A percentile compares a stretch with the other conserved stretches of the same genome.
Conservation (phyloP, 768 basidiomycete species). For the Leccinum boreale region DNA sequence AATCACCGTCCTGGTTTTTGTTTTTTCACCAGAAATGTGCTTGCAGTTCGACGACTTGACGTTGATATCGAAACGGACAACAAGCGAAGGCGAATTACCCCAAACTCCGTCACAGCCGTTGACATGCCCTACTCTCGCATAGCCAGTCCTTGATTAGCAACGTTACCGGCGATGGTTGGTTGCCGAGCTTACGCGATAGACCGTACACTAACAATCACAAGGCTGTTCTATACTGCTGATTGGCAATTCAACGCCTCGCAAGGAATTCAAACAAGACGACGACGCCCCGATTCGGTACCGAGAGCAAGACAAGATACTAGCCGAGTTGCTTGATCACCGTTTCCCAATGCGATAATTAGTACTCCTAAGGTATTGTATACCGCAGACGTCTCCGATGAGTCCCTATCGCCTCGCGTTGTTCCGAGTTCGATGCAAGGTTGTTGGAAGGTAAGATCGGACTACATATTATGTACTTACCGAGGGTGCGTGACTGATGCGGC, state of each 20-base stretch:
- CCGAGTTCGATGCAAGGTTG: not conserved
- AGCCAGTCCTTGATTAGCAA: not conserved
- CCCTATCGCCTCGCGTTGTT: not conserved
- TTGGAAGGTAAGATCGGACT: not conserved
- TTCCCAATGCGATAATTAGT: not conserved
- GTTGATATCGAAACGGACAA: not conserved
- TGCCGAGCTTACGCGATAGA: not conserved
- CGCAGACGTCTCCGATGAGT: not conserved
- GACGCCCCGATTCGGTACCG: not conserved
- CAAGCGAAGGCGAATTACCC: not conserved
- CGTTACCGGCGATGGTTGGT: not conserved
- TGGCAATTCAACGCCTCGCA: not conserved
- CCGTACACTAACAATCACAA: too few relatives aligned
- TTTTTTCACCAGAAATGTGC: too few relatives aligned
- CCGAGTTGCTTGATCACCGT: not conserved
- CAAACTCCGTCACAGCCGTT: not conserved
- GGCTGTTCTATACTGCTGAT: not conserved
- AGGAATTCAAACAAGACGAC: not conserved
- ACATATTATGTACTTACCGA: not conserved
- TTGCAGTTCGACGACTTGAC: too few relatives aligned
- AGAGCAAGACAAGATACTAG: not conserved
- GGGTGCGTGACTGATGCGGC: not conserved
- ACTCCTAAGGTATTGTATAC: not conserved
- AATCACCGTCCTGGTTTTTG: too few relatives aligned
- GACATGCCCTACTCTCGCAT: not conserved